Base-by-base conservation (phyloP, 1,284 basidiomycete genomes). In the Microbotryomycetes sp. region DNA sequence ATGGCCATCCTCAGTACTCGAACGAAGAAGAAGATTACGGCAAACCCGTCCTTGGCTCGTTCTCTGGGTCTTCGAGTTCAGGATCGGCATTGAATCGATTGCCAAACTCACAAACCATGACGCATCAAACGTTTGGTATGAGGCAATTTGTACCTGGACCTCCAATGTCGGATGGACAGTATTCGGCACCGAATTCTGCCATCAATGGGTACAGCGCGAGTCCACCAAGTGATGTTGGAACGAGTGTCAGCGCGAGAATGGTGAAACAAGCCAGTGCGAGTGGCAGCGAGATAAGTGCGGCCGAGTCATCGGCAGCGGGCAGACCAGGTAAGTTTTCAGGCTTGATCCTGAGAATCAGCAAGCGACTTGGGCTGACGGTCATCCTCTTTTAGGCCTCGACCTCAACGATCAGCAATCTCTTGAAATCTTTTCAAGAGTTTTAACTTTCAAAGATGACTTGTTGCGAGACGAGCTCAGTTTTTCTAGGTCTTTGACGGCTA, bases 401-500 rank as follows among this genome's bases (percentile, higher is more conserved):
- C 81, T 98, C 71, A 97, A 98, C 74, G 94, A 99, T 76, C 86
- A 93, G 1, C 86, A 87, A 36, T 94, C 92, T 9, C 81, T 98
- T 67, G 92, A 97, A 76, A 96, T 99, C 71, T 98, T 97, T 76
- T 97, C 94, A 60, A 84, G 93, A 68, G 91, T 97, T 59, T 79
- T 97, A 51, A 82, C 97, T 48, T 99, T 99, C 85, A 97, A 96
- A 79, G 93, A 97, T 72, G 94, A 98, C 76, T 86, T 84, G 67
- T 93, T 98, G 89, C 84, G 96, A 32, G 94, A 98, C 72, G 94
- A 98, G 77, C 84, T 98, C 47, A 89, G 92, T 4, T 97, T 98
- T 76, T 93, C 92, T 32, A 81, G 89, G 64, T 86, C 86, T 22
- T 82, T 97, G 22, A 82, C 83, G 23, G 83, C 91, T 19, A 87